A percentile compares a stretch with the other conserved stretches of the same genome.
phyloP scores from a whole-genome alignment of 179 eudicot genomes.

The Gypsophila paniculata region DNA sequence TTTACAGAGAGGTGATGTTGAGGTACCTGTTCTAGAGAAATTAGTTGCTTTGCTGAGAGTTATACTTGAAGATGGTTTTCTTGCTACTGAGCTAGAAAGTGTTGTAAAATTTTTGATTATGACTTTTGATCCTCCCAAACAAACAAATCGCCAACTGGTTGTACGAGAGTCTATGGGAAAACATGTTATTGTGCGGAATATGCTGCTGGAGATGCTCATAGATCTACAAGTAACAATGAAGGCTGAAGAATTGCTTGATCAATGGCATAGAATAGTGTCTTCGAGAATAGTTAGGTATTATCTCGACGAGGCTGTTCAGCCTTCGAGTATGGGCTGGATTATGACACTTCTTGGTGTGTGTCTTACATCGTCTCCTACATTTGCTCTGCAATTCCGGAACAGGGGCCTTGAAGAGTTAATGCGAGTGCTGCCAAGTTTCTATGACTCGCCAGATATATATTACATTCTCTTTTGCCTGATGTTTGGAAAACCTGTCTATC shows the following conservation, averaged over 20 bases:
- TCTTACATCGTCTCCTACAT: conserved; percentile 88
- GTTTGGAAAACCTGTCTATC: conserved; percentile 95
- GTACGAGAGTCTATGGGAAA: conserved; percentile 91
- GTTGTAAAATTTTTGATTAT: conserved; percentile 93
- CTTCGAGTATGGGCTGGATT: conserved; percentile 99
- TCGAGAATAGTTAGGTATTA: conserved; percentile 83
- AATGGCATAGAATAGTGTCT: conserved; percentile 96
- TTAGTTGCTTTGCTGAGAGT: conserved; percentile 89
- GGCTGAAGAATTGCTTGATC: conserved; percentile 87
- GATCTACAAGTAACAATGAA: conserved; percentile 89
- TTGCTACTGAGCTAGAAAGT: conserved; percentile 82
- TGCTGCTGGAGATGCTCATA: conserved; percentile 96
- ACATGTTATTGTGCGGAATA: conserved; percentile 96
- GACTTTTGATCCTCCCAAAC: conserved; percentile 94
- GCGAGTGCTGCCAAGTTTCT: conserved; percentile 84
- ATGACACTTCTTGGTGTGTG: conserved; percentile 99
- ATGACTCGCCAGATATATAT: conserved; percentile 98
- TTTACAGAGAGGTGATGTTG: conserved; percentile 95
- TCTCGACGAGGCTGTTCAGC: conserved; percentile 97
- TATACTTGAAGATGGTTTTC: conserved; percentile 87
- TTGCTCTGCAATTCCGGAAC: conserved; percentile 80
- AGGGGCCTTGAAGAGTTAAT: conserved; percentile 90
- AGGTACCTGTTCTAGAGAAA: conserved; percentile 91
- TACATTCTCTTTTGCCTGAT: conserved; percentile 94
- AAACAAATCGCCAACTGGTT: conserved; percentile 48